Base-by-base conservation (phyloP, 805 yeast species). In the Jamesozyma spencerorum region DNA sequence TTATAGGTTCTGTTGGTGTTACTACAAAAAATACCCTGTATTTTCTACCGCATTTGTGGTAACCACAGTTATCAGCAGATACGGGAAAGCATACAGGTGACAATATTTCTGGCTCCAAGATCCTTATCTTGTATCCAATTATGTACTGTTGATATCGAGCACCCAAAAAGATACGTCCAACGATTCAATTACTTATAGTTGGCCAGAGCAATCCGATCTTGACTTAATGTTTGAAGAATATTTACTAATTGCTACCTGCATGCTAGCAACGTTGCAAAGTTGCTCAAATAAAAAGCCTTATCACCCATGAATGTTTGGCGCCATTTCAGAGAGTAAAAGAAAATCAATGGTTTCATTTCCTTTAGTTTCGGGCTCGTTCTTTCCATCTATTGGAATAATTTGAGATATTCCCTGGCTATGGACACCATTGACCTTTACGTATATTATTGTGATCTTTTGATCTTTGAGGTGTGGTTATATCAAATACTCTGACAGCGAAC, bases 351-450 rank as follows among this genome's bases (percentile, higher is more conserved):
- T 87, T 2, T 72, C 85, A 1, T 81, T 74, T 54, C 77, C 85
- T 0, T 60, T 83, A 40, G 75, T 85, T 0, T 75, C 81, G 4
- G 90, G 90, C 12, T 79, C 90, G 0, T 76, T 82, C 45, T 81
- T 83, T 37, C 58, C 83, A 31, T 65, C 78, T 3, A 71, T 81
- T 29, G 92, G 92, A 8, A 69, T 79, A 38, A 51, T 81, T 33
- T 92, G 94, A 27, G 94, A 83, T 52, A 63, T 81, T 10, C 75
- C 74, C 47, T 90, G 92, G 0, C 65, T 79, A 39, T 77, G 75
- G 46, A 62, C 55, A 29, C 59, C 74, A n/a, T 65, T 79, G 40
- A 34, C 75, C 0, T 48, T 64, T 11, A 86, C 90, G 1, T 77
- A 76, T 58, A 36, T 59, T 5, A 72, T 82, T 75, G 58, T 71